phyloP scores from a whole-genome alignment of 2,329 filamentous ascomycete species.

The Coniochaeta ligniaria region DNA sequence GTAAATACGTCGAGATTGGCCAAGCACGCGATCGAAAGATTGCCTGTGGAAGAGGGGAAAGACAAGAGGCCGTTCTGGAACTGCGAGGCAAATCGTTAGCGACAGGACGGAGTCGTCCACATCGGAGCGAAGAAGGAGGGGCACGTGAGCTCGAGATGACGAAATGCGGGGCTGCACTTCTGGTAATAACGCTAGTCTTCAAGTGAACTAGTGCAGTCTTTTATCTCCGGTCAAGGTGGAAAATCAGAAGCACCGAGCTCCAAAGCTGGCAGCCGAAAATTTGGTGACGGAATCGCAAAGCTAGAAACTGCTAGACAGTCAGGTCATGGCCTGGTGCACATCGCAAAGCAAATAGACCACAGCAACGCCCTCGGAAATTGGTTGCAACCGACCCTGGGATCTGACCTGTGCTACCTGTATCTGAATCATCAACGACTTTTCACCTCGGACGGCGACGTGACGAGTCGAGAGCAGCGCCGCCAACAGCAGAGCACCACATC shows the following conservation, averaged over 20 bases:
- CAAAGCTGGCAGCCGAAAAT: neutral
- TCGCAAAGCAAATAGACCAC: neutral
- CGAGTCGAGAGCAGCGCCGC: neutral
- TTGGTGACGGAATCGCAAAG: neutral
- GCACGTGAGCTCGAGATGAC: neutral
- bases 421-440: neutral
- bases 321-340: neutral
- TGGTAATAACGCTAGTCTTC: neutral
- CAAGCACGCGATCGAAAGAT: neutral
- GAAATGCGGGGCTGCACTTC: neutral
- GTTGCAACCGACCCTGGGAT: neutral
- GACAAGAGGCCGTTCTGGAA: neutral
- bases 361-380: neutral
- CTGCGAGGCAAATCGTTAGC: neutral
- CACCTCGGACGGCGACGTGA: neutral
- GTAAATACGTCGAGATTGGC: neutral
- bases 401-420: neutral
- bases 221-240: neutral
- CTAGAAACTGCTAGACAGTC: neutral
- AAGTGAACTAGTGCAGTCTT: neutral
- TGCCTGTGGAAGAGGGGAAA: constrained; percentile 5
- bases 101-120: neutral
- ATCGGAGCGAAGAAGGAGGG: neutral
- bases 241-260: neutral
- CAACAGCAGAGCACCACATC: neutral